Evolutionary conservation across 2,329 filamentous ascomycete species (phyloP).

Genomic region (Apiospora aurea): DNA sequence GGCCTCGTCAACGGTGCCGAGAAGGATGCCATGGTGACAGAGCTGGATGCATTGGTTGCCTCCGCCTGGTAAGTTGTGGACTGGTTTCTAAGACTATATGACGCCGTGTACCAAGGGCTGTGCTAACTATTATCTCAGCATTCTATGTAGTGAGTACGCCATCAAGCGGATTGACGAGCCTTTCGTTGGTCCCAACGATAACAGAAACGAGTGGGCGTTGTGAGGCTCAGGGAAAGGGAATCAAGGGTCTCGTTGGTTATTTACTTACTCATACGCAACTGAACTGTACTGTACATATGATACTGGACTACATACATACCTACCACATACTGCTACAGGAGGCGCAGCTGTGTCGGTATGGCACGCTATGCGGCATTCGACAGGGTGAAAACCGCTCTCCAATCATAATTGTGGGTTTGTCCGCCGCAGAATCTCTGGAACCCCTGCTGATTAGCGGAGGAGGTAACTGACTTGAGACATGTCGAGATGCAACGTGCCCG

Average conservation of each 20-base stretch:
- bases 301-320: neutral
- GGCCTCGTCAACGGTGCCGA: constrained; percentile 73
- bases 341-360: neutral
- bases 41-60: constrained; percentile 91
- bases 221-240: constrained; percentile 39
- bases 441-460: constrained; percentile 21
- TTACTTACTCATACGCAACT: neutral
- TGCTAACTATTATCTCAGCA: constrained; percentile 60
- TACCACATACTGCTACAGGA: neutral
- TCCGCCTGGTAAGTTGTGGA: constrained; percentile 76
- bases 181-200: constrained; percentile 78
- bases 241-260: neutral
- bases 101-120: neutral
- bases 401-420: constrained; percentile 2
- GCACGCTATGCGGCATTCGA: neutral
- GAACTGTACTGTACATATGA: neutral
- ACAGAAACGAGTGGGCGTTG: constrained; percentile 81
- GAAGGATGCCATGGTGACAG: constrained; percentile 83
- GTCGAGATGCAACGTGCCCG: constrained; percentile 14
- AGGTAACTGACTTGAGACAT: constrained; percentile 15
- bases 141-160: constrained; percentile 92
- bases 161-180: constrained; percentile 95
- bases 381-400: constrained; percentile 8
- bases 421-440: constrained; percentile 4
- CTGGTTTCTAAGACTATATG: constrained; percentile 17